phyloP scores from a whole-genome alignment of 2,329 filamentous ascomycete species.

The Sarocladium oryzae region DNA sequence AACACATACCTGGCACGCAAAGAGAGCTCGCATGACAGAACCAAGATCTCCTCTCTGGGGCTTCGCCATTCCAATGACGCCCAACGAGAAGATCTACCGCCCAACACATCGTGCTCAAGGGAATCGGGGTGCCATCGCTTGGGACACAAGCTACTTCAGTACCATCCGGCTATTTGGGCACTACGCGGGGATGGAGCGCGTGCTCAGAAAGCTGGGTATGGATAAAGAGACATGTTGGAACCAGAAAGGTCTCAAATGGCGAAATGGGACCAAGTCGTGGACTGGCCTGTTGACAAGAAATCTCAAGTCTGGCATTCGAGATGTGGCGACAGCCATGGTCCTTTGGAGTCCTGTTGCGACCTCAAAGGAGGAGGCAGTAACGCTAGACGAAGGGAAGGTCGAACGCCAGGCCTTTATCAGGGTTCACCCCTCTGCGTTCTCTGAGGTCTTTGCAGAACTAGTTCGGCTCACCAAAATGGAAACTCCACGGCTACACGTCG shows the following conservation, averaged over 20 bases:
- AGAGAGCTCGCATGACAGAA: slow-evolving; percentile 81
- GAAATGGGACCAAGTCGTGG: slow-evolving; percentile 43
- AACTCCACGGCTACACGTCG: slow-evolving; percentile 55
- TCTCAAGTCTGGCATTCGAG: slow-evolving; percentile 39
- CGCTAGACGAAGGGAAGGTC: slow-evolving; percentile 16
- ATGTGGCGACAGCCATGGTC: slow-evolving; percentile 66
- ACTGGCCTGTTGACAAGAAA: slow-evolving; percentile 46
- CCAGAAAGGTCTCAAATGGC: slow-evolving; percentile 64
- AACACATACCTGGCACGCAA: slow-evolving; percentile 90
- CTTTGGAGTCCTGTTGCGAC: slow-evolving; percentile 59
- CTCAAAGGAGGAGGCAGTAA: slow-evolving; percentile 18
- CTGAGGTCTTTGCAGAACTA: slow-evolving; percentile 60
- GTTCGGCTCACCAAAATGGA: slow-evolving; percentile 50
- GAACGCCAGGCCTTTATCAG: slow-evolving; percentile 57
- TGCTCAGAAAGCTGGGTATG: slow-evolving; percentile 62
- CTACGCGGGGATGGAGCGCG: slow-evolving; percentile 53
- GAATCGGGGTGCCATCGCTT: slow-evolving; percentile 70
- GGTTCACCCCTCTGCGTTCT: slow-evolving; percentile 75
- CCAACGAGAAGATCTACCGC: slow-evolving; percentile 84
- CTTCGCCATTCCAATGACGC: slow-evolving; percentile 77
- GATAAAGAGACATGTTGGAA: slow-evolving; percentile 55
- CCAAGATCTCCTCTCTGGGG: slow-evolving; percentile 80
- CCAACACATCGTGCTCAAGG: slow-evolving; percentile 76
- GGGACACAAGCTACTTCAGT: slow-evolving; percentile 93
- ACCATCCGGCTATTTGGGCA: slow-evolving; percentile 73